Evolutionary conservation across 2,329 filamentous ascomycete species (phyloP), one percentile per base, ranked within the genome.

Genomic region (Tolypocladium inflatum): DNA sequence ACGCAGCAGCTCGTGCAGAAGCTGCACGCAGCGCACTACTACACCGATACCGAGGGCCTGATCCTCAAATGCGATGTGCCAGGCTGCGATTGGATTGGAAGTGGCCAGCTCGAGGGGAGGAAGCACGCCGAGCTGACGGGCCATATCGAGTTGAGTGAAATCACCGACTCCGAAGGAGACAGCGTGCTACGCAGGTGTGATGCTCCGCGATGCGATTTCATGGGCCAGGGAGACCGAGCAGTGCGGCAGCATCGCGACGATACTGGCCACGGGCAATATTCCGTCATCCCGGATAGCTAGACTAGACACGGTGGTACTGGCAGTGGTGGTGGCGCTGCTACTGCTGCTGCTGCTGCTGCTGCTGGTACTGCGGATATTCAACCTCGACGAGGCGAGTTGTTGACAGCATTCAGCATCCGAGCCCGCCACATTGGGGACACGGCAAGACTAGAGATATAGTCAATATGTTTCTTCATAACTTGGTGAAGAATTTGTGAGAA

Each of bases 1-100:
- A 86, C 92, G 0, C 71, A 81, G 60, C 78, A 83, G 57, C 73
- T 92, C 38, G 88, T 88, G 55, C 72, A 74, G 61, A 81, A 87
- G 60, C 76, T 97, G 43, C 74, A 78, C 61, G 80, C 86, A 63
- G 80, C 83, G 56, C 85, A 95, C 69, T 97, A 97, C 70, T 97
- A 85, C 66, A 97, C 92, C 0, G 91, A 97, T 70, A 96, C 91
- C 0, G 83, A 88, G 26, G 86, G 86, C 0, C 91, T 97, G 67
- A 79, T 83, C 42, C 82, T 97, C 59, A 84, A 80, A 66, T 97
- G 93, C 71, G 90, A 91, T 62, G 76, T 80, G 3, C 66, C 70
- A 17, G 70, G 77, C 10, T 93, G 89, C 67, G 80, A 82, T 2
- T 84, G 83, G 79, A 80, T 85, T 21, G 85, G 89, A 0, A 83